Conservation (phyloP, 768 basidiomycete genomes). For the Termitomyces sp. region DNA sequence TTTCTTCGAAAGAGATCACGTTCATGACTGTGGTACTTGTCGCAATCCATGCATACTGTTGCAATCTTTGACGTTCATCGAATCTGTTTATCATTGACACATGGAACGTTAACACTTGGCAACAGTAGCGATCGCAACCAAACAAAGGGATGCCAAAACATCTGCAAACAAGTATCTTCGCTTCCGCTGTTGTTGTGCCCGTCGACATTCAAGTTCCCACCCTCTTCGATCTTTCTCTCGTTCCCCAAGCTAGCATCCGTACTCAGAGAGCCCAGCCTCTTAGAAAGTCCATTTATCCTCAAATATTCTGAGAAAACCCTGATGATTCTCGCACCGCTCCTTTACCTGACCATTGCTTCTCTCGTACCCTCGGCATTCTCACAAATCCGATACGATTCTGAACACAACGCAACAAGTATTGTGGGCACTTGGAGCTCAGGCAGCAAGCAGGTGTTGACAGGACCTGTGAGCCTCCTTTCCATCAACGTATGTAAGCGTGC, state of each 20-base stretch:
- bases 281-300: neutral
- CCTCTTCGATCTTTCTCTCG: conserved; percentile 9
- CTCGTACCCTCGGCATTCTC: conserved; percentile 27
- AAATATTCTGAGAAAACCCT: conserved; percentile 14
- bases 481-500: neutral
- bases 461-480: conserved; percentile 50
- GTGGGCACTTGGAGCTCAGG: conserved; percentile 87
- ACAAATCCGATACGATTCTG: conserved; percentile 36
- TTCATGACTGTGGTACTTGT: neutral
- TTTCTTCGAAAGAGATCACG: neutral
- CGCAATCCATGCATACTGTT: neutral
- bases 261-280: conserved; percentile 3
- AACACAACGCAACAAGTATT: conserved; percentile 66
- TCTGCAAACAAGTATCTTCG: conserved; percentile 9
- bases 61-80: neutral
- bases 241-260: conserved; percentile 7
- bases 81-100: neutral
- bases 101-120: neutral
- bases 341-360: conserved; percentile 34
- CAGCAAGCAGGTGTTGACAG: conserved; percentile 70
- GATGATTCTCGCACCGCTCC: conserved; percentile 37
- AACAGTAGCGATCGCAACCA: neutral
- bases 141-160: conserved; percentile 15
- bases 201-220: conserved; percentile 9
- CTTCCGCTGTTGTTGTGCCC: conserved; percentile 13